Evolutionary conservation across 768 basidiomycete species (phyloP).

Genomic region (Austroboletus festivus): DNA sequence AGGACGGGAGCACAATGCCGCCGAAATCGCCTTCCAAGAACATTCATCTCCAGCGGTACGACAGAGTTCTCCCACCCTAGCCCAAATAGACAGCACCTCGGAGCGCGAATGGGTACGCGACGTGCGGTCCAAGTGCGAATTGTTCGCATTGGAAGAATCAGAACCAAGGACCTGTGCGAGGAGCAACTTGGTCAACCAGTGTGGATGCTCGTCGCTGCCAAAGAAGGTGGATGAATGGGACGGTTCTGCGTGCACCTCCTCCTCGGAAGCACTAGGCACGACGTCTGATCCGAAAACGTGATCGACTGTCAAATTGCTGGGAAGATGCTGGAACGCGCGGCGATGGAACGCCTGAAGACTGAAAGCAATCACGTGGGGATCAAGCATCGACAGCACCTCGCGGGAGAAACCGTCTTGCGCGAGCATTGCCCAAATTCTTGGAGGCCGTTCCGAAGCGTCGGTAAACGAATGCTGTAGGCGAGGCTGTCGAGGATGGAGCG

Average conservation of each 20-base stretch:
- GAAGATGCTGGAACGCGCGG: conserved; percentile 46
- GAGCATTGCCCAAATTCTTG: conserved; percentile 49
- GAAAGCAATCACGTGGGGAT: conserved; percentile 56
- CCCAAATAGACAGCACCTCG: conserved; percentile 72
- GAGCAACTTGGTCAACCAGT: conserved; percentile 78
- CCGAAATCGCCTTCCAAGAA: conserved; percentile 72
- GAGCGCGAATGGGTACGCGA: conserved; percentile 69
- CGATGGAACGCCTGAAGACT: conserved; percentile 66
- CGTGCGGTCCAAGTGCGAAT: conserved; percentile 33
- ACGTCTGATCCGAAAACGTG: conserved; percentile 38
- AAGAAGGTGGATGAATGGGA: conserved; percentile 43
- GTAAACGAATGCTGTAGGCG: conserved; percentile 17
- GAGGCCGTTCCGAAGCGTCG: conserved; percentile 22
- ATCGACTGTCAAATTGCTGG: conserved; percentile 50
- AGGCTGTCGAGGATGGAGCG: conserved; percentile 23
- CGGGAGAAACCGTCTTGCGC: conserved; percentile 66
- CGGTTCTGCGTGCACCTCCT: conserved; percentile 1
- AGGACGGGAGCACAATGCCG: conserved; percentile 69
- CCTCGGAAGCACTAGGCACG: conserved; percentile 7
- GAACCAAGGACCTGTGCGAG: conserved; percentile 67
- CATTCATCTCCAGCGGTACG: conserved; percentile 73
- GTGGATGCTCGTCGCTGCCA: conserved; percentile 67
- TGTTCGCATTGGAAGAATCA: conserved; percentile 42
- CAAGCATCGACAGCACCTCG: conserved; percentile 61
- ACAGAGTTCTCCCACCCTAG: conserved; percentile 68